These are phyloP conservation scores for Multifurca ochricompacta DNA, from an alignment of 768 basidiomycete genomes.

Conservation along the genomic window DNA sequence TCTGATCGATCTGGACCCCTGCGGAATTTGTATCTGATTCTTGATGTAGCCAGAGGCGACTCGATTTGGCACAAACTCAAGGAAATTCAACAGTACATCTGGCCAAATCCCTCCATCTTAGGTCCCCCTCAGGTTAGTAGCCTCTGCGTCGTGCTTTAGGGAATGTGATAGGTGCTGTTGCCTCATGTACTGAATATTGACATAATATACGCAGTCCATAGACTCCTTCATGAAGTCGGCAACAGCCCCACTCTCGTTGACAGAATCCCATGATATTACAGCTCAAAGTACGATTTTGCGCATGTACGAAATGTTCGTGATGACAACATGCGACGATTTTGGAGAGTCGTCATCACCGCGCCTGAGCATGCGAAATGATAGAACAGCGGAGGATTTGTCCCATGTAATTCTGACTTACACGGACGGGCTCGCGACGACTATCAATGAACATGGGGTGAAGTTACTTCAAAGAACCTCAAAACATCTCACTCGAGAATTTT, in stretches of 20 bases:
- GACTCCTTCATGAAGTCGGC: constrained; percentile 18
- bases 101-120: constrained; percentile 4
- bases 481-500: neutral
- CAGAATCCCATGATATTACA: neutral
- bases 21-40: constrained; percentile 6
- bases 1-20: constrained; percentile 5
- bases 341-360: neutral
- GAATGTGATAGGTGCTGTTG: neutral
- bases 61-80: constrained; percentile 7
- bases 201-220: constrained; percentile 17
- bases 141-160: neutral
- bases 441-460: constrained; percentile 1
- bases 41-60: constrained; percentile 2
- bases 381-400: neutral
- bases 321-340: neutral
- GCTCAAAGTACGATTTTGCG: constrained; percentile 3
- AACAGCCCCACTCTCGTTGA: neutral
- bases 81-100: neutral
- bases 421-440: neutral
- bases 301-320: constrained; percentile 17
- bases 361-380: neutral
- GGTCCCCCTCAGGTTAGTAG: constrained; percentile 21
- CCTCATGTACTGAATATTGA: constrained; percentile 13
- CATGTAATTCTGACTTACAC: neutral
- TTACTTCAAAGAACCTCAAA: constrained; percentile 1